Evolutionary conservation across 306 rosid genomes (phyloP), one percentile per base, ranked within the genome.

Genomic region (Lathyrus tuberosus): DNA sequence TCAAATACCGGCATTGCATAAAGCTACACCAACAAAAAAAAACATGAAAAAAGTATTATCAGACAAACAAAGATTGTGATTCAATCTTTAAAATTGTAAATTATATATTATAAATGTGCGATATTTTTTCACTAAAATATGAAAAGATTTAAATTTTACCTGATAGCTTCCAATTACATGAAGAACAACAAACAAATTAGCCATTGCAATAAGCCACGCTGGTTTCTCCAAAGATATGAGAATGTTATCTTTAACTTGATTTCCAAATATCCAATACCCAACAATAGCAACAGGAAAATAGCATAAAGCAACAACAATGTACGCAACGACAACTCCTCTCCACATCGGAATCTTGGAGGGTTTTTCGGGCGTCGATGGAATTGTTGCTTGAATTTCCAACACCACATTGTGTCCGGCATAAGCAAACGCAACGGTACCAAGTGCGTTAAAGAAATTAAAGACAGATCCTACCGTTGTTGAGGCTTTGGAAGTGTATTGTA

Each of bases 401-500:
- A 94, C 98, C 40, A 94, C 98, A 28, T 90, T 94, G 84, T 94
- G 98, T 16, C 97, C 98, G 2, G 96, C 97, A 79, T 90, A 90
- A 26, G 98, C 96, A 78, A 88, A 94, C 42, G 96, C 97, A 53
- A 94, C 89, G 11, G 75, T 61, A 5, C 98, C 98, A 51, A 94
- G 76, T 15, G 82, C 96, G 72, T 30, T 80, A 0, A 94, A 83
- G 87, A 94, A 90, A 75, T 77, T 67, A 54, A 90, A 85, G 5
- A 85, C 59, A 0, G 46, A 83, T 41, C 91, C 98, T 12, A 83
- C 0, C 11, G 85, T 38, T 15, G 79, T 69, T 52, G 18, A 7
- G 83, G 75, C 49, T 6, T 8, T 72, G 84, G 71, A 84, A 17
- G 79, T 73, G 70, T 94, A 90, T 4, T 82, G 31, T 6, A 90